A percentile compares a stretch with the other conserved stretches of the same genome.
Conservation (phyloP, 352 stramenopile genomes). For the Pythium brassicae region DNA sequence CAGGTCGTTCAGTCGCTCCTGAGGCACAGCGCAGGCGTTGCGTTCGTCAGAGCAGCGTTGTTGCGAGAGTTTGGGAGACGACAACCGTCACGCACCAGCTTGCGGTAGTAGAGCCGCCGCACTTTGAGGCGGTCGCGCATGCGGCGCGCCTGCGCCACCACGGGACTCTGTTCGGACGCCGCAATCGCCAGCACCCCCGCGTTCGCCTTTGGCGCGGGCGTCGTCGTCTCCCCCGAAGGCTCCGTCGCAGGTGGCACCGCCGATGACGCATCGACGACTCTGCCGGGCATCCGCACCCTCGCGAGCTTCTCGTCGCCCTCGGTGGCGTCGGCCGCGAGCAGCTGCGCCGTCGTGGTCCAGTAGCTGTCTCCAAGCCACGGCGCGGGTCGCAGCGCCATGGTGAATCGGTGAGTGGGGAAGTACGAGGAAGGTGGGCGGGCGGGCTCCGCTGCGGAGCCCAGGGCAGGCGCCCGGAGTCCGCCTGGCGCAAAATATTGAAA, state of each 20-base stretch:
- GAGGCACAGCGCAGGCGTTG: too few species aligned
- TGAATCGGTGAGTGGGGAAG: not conserved
- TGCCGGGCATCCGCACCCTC: not conserved
- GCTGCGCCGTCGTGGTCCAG: conserved; percentile 5
- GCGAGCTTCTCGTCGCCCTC: not conserved
- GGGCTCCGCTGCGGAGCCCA: too few species aligned
- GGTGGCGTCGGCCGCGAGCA: conserved; percentile 1
- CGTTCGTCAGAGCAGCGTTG: too few species aligned
- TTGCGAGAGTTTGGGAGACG: too few species aligned
- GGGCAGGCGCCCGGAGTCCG: too few species aligned
- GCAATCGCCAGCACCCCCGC: not conserved
- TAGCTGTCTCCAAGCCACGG: not conserved
- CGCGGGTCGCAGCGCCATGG: not conserved
- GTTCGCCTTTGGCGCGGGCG: not conserved
- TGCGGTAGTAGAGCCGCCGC: conserved; percentile 16
- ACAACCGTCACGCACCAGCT: conserved; percentile 16
- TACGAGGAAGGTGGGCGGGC: too few species aligned
- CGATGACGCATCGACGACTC: not conserved
- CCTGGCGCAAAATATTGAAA: too few species aligned
- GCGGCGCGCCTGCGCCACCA: conserved; percentile 6
- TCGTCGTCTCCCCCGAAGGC: too few species aligned
- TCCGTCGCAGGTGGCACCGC: not conserved
- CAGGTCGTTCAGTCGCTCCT: conserved; percentile 6
- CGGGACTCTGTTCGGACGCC: not conserved
- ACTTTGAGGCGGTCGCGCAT: conserved; percentile 15